Percentiles rank a stretch among this genome's conserved stretches.
These are phyloP conservation scores for Solanum pennellii DNA, from an alignment of 257 asterid species.

Conservation along the genomic window DNA sequence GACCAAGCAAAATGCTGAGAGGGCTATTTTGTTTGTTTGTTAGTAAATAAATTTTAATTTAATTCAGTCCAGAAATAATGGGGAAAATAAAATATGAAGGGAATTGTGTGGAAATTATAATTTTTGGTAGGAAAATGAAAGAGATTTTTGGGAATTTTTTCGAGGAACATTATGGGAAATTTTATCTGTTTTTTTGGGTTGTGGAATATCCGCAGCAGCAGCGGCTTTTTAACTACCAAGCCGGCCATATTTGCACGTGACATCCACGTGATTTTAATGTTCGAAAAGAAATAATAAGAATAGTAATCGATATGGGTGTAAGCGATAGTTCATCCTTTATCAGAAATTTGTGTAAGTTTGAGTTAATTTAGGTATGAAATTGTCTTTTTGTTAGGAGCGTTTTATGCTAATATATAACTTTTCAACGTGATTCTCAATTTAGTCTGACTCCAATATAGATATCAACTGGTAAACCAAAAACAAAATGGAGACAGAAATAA, in stretches of 20 bases:
- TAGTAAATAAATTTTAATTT: neutral
- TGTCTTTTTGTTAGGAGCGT: fast-evolving
- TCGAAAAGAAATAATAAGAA: too few species aligned
- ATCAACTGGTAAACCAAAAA: fast-evolving
- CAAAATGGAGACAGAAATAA: too few species aligned
- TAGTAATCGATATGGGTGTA: too few species aligned
- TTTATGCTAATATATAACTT: too few species aligned
- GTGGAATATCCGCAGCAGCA: neutral
- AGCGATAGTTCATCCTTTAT: neutral
- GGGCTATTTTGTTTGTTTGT: neutral
- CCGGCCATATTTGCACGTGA: neutral
- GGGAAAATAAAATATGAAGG: neutral
- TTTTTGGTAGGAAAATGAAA: neutral
- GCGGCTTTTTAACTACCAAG: neutral
- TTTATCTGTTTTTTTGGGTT: neutral
- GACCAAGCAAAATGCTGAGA: neutral
- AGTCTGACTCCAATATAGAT: fast-evolving
- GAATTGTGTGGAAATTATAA: neutral
- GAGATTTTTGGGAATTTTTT: neutral
- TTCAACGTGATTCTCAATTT: fast-evolving
- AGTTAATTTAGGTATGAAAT: fast-evolving
- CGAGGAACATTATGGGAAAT: neutral
- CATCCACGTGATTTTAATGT: neutral
- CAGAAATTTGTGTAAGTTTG: too few species aligned
- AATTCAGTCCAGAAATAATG: neutral